Conservation (phyloP, 768 basidiomycete species). For the Tremella mesenterica region DNA sequence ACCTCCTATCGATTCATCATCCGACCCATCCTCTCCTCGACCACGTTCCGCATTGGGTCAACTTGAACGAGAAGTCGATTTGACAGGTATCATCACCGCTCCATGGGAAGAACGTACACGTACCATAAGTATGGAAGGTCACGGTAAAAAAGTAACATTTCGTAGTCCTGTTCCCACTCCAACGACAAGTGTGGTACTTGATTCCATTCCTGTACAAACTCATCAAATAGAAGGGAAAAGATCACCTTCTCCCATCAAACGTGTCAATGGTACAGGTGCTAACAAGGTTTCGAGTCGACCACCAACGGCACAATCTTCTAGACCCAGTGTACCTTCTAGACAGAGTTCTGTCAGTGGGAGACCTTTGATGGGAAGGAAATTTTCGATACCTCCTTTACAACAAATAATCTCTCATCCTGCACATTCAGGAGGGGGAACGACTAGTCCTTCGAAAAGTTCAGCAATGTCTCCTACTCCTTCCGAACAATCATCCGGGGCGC, state of each 20-base stretch:
- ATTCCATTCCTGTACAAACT: neutral
- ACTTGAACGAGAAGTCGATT: neutral
- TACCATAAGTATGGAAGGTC: conserved; percentile 4
- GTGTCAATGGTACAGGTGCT: neutral
- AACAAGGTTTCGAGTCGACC: neutral
- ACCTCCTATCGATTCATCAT: conserved; percentile 1
- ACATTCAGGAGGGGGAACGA: too few species aligned
- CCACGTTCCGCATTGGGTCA: conserved; percentile 1
- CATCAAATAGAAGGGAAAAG: neutral
- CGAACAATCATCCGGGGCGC: conserved; percentile 8
- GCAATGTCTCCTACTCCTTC: conserved; percentile 22
- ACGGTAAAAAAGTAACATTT: conserved; percentile 35
- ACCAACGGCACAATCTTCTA: neutral
- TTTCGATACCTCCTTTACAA: too few species aligned
- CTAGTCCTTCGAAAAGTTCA: conserved; percentile 12
- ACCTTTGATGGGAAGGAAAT: too few species aligned
- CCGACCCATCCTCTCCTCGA: neutral
- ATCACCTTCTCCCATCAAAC: conserved; percentile 1
- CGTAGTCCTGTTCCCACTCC: conserved; percentile 31
- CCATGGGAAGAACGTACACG: conserved; percentile 1
- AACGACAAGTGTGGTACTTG: conserved; percentile 21
- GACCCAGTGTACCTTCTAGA: neutral
- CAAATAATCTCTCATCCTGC: too few species aligned
- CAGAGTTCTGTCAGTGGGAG: neutral
- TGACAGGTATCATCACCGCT: neutral